Conservation (phyloP, 768 basidiomycete genomes). For the Boletus rufocinnamomeus region DNA sequence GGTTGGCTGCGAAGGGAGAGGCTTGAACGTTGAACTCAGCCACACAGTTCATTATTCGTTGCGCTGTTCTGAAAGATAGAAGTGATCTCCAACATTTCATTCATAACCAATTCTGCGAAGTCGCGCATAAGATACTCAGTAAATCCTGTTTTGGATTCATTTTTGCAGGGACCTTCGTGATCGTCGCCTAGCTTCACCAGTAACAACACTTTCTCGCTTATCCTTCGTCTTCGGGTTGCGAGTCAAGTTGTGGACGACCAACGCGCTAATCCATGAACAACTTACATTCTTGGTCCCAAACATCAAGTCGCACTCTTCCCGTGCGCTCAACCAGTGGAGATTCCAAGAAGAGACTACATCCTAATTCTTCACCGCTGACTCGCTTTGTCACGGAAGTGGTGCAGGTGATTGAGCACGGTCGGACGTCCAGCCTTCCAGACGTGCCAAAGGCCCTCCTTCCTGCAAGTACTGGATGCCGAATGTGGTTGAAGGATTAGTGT, state of each 20-base stretch:
- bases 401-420: too few relatives aligned
- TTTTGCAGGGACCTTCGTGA: not conserved
- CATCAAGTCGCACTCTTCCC: not conserved
- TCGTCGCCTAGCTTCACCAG: not conserved
- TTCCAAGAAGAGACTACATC: not conserved
- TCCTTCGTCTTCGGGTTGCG: not conserved
- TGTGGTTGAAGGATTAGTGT: too few relatives aligned
- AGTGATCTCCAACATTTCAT: not conserved
- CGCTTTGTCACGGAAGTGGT: not conserved
- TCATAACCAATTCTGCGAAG: not conserved
- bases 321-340: not conserved
- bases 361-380: not conserved
- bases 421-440: not conserved
- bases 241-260: not conserved
- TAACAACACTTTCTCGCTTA: not conserved
- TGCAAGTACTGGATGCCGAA: not conserved
- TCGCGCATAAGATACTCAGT: not conserved
- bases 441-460: not conserved
- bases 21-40: slow-evolving; percentile 3
- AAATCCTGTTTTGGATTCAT: not conserved
- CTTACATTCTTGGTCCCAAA: not conserved
- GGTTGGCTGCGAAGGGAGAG: slow-evolving; percentile 43
- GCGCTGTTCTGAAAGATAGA: slow-evolving; percentile 1
- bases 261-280: not conserved
- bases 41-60: not conserved